Evolutionary conservation across 192 early-diverging fungal species (phyloP).

Genomic region (Geosiphon pyriformis): DNA sequence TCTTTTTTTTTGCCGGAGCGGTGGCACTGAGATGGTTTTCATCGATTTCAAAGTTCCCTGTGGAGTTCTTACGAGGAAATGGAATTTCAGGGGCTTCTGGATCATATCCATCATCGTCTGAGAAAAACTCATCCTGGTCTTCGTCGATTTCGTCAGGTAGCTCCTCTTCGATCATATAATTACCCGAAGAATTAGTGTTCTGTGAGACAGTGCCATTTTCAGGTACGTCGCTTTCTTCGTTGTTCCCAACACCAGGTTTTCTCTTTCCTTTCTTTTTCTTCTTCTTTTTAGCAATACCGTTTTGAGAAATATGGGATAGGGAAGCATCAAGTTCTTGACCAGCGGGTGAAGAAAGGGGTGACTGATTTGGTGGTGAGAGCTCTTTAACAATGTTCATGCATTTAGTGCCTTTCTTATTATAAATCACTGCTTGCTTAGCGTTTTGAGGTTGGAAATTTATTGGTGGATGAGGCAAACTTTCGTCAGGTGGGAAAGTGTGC

Average conservation of each 20-base stretch:
- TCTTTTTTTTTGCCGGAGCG: constrained; percentile 35
- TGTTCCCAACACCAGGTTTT: constrained; percentile 4
- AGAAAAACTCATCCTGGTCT: constrained; percentile 41
- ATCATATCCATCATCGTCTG: constrained; percentile 44
- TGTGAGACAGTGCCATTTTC: neutral
- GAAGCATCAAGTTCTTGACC: neutral
- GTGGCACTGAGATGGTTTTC: constrained; percentile 16
- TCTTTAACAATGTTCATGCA: constrained; percentile 27
- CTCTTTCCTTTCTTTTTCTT: constrained; percentile 25
- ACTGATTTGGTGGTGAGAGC: neutral
- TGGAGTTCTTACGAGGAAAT: constrained; percentile 22
- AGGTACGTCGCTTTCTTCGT: constrained; percentile 7
- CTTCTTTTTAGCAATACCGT: constrained; percentile 15
- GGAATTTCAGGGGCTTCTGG: constrained; percentile 35
- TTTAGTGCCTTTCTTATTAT: constrained; percentile 25
- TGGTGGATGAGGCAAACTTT: constrained; percentile 21
- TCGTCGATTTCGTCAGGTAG: constrained; percentile 15
- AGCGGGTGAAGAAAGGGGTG: constrained; percentile 16
- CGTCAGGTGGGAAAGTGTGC: constrained; percentile 20
- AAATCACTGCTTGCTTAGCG: constrained; percentile 24
- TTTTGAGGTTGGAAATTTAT: constrained; percentile 15
- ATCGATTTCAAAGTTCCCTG: constrained; percentile 9
- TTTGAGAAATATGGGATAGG: neutral
- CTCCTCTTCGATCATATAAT: neutral
- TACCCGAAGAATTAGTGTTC: neutral